Conservation (phyloP, 371 early-diverging fungal genomes). For the Lichtheimia ornata region DNA sequence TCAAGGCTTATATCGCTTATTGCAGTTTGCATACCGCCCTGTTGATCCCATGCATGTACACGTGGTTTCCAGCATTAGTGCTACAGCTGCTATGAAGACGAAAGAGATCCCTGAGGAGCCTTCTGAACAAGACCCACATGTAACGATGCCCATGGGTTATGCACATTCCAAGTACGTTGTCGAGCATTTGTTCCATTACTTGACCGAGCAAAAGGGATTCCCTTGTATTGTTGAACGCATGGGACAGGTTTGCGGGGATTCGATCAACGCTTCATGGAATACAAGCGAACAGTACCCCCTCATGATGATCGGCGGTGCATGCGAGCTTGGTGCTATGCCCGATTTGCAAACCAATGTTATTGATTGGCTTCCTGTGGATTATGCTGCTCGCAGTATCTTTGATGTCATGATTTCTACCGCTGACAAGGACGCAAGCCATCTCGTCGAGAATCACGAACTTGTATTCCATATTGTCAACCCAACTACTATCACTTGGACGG, state of each 20-base stretch:
- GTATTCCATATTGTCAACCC: slow-evolving; percentile 43
- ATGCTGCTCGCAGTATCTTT: slow-evolving; percentile 30
- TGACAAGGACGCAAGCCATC: slow-evolving; percentile 11
- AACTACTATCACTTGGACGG: slow-evolving; percentile 18
- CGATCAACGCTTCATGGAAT: slow-evolving; percentile 45
- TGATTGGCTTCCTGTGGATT: slow-evolving; percentile 41
- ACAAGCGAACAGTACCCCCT: slow-evolving; percentile 39
- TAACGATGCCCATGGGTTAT: slow-evolving; percentile 46
- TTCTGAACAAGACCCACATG: slow-evolving; percentile 27
- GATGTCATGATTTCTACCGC: slow-evolving; percentile 28
- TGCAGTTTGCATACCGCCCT: slow-evolving; percentile 35
- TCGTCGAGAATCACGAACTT: slow-evolving; percentile 3
- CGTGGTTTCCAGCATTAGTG: slow-evolving; percentile 39
- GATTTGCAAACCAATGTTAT: slow-evolving; percentile 12
- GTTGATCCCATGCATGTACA: slow-evolving; percentile 40
- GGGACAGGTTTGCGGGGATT: slow-evolving; percentile 47
- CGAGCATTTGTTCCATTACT: slow-evolving; percentile 34
- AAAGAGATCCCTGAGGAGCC: slow-evolving; percentile 22
- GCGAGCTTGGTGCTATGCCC: slow-evolving; percentile 24
- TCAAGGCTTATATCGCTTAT: slow-evolving; percentile 34
- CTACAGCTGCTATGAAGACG: slow-evolving; percentile 18
- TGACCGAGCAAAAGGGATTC: slow-evolving; percentile 32
- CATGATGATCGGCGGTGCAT: slow-evolving; percentile 30
- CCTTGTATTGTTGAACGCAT: slow-evolving; percentile 39
- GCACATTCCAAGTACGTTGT: slow-evolving; percentile 47